A percentile compares a stretch with the other conserved stretches of the same genome.
These are phyloP conservation scores for Yamadazyma friedrichii DNA, from an alignment of 1,139 yeast genomes.

Conservation along the genomic window DNA sequence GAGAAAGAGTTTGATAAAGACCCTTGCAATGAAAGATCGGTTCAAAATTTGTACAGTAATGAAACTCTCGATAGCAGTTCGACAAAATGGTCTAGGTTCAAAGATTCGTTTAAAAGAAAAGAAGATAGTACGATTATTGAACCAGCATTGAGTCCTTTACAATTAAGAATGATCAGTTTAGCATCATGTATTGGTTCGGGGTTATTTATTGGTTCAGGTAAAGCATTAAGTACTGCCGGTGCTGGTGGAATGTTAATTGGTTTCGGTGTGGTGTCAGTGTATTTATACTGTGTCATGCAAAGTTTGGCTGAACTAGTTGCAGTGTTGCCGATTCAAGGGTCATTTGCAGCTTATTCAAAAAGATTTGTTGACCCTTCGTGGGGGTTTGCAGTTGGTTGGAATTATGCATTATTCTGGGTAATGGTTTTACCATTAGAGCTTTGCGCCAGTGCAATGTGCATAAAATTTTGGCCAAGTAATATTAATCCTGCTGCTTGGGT, in stretches of 20 bases:
- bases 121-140: slow-evolving; percentile 20
- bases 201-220: slow-evolving; percentile 35
- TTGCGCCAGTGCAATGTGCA: slow-evolving; percentile 69
- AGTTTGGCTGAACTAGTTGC: slow-evolving; percentile 69
- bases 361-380: slow-evolving; percentile 67
- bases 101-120: slow-evolving; percentile 36
- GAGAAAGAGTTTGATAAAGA: too few relatives aligned
- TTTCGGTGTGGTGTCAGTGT: slow-evolving; percentile 42
- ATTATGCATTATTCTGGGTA: slow-evolving; percentile 69
- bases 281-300: slow-evolving; percentile 65
- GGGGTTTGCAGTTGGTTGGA: slow-evolving; percentile 77
- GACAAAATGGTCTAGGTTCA: slow-evolving; percentile 14
- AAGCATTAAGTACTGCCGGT: slow-evolving; percentile 38
- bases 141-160: slow-evolving; percentile 32
- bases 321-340: slow-evolving; percentile 67
- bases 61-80: too few relatives aligned
- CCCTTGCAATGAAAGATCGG: too few relatives aligned
- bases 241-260: slow-evolving; percentile 41
- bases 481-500: slow-evolving; percentile 69
- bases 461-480: slow-evolving; percentile 59
- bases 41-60: too few relatives aligned
- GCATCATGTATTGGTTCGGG: slow-evolving; percentile 44
- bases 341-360: slow-evolving; percentile 66
- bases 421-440: slow-evolving; percentile 68
- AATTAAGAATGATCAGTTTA: slow-evolving; percentile 37